Evolutionary conservation across 345 rosid species (phyloP), one percentile per base, ranked within the genome.

Genomic region (Bruguiera gymnorhiza): DNA sequence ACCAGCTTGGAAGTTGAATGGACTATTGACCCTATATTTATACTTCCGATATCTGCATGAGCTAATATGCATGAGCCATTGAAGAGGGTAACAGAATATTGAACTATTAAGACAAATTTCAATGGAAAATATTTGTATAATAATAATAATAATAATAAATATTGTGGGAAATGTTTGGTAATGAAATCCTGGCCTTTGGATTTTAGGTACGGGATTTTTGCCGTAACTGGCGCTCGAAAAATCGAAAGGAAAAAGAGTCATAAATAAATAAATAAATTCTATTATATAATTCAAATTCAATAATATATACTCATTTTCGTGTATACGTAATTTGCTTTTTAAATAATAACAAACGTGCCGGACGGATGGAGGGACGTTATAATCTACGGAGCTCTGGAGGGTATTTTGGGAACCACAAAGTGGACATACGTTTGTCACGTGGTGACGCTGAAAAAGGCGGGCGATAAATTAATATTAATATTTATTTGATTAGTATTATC

Each of bases 141-240:
- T 21, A 10, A 16, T 21, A 7, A 54, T 34, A 3, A 53, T 19
- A 52, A 16, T 19, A 53, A 23, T 19, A 55, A 3, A 54, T 21
- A 53, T 10, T 67, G 21, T 26, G 26, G 24, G 8, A 65, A 51
- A 55, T n/a, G 6, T 4, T 27, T 7, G 5, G 62, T 36, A 60
- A 29, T 65, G 1, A n/a, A 69, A 76, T 79, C 65, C 5, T 32
- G 52, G 46, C 72, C 76, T 65, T 76, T 66, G 71, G n/a, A 34
- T n/a, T 30, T 63, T 32, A 4, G 30, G 26, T 50, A 75, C 85
- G 67, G 8, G 52, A 75, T 62, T 73, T 76, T 72, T 72, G 86
- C 83, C 92, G 89, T 68, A 70, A 82, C 80, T 61, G 56, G 64
- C 88, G 92, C 85, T 63, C 29, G 24, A 19, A 60, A 32, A 53